Percentiles rank a stretch among this genome's conserved stretches.
Conservation (phyloP, 176 grass and related monocot genomes). For the Aechmea fasciata region DNA sequence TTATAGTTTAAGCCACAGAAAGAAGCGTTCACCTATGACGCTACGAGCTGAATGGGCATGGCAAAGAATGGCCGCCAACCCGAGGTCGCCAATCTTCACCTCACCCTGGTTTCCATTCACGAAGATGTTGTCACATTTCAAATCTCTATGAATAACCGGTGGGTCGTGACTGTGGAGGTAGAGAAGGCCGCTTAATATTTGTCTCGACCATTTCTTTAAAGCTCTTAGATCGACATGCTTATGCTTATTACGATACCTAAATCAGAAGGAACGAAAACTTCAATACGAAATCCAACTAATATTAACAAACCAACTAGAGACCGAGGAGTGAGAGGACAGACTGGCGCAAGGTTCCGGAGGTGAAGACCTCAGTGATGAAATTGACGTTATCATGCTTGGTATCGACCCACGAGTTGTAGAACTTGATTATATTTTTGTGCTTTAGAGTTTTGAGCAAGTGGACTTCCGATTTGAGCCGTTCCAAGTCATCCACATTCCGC, state of each 20-base stretch:
- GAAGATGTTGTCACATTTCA: conserved; percentile 81
- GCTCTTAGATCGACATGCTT: conserved; percentile 68
- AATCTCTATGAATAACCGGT: conserved; percentile 62
- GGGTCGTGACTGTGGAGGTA: conserved; percentile 80
- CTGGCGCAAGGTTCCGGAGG: conserved; percentile 70
- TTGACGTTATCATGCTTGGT: conserved; percentile 54
- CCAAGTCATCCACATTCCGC: conserved; percentile 48
- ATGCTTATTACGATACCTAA: conserved; percentile 72
- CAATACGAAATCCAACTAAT: not conserved
- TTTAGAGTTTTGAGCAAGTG: conserved; percentile 71
- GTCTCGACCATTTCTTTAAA: conserved; percentile 76
- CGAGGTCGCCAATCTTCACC: conserved; percentile 76
- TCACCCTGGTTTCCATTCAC: conserved; percentile 79
- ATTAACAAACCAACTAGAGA: not conserved
- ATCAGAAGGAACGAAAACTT: conserved; percentile 10
- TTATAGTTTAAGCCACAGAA: not conserved
- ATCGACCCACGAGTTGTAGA: conserved; percentile 75
- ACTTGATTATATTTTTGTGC: conserved; percentile 78
- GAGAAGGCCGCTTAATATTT: conserved; percentile 66
- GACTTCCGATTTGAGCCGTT: conserved; percentile 67
- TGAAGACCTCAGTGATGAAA: conserved; percentile 82
- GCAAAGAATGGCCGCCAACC: conserved; percentile 61
- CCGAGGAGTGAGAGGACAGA: conserved; percentile 16
- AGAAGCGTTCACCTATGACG: conserved; percentile 43
- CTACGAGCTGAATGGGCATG: conserved; percentile 72